Base-by-base conservation (phyloP, 202 grass and related monocot species). In the Cymbopogon flexuosus region DNA sequence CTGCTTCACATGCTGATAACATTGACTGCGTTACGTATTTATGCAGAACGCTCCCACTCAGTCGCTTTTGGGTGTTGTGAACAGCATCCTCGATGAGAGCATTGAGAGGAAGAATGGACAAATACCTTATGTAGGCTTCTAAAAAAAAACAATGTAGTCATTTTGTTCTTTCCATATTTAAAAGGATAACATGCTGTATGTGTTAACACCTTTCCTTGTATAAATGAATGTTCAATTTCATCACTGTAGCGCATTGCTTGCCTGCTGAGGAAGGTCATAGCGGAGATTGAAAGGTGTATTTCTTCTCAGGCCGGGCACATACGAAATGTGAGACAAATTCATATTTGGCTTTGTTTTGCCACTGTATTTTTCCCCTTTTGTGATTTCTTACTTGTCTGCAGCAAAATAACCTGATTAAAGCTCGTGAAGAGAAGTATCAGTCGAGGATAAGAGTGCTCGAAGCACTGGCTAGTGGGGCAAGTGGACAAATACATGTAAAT, bases 401-500 rank as follows among this genome's bases (percentile, higher is more conserved):
- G 92, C 92, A 94, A 91, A 94, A 93, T 75, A 94, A 94, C 84
- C 75, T 92, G 58, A 89, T 93, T 34, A 98, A 93, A 98, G 84
- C 92, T 61, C 90, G 90, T 0, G 95, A 98, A 89, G 90, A 98
- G 79, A 98, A 94, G 76, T 94, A 93, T 82, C 88, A 93, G 24
- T 94, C 90, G 18, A 93, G 95, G 75, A 90, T 98, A 90, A 92
- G 84, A 88, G 90, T 98, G 58, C 86, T 92, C 41, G 95, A 98
- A 84, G 89, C 78, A 70, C 80, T 94, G 86, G 92, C 95, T 79
- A 40, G 36, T 85, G 88, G 84, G 49, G 75, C 88, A 83, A 77
- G 47, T 8, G 73, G 73, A 49, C 86, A 89, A 76, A 87, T 68
- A 60, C 82, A 87, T 83, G 84, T 90, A 81, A 82, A 62, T 84